A percentile compares a stretch with the other conserved stretches of the same genome.
These are phyloP conservation scores for Terfezia claveryi DNA, from an alignment of 495 filamentous ascomycete genomes.

Conservation along the genomic window DNA sequence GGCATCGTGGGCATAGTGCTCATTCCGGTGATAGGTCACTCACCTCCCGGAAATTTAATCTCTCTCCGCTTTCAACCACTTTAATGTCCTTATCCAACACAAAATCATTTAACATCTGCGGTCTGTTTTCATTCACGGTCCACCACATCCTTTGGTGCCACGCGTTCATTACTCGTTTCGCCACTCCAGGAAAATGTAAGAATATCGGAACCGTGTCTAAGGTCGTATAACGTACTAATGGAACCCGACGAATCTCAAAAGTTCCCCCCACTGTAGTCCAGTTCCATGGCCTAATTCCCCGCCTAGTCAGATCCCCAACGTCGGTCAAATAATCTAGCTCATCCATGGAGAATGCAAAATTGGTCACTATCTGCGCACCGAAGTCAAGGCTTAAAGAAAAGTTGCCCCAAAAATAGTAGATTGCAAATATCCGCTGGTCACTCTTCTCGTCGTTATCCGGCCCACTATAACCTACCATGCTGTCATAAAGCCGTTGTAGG, in stretches of 20 bases:
- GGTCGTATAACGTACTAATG: not conserved
- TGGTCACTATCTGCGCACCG: not conserved
- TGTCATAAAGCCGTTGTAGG: not conserved
- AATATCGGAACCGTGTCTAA: not conserved
- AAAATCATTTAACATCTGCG: no score
- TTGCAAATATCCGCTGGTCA: not conserved
- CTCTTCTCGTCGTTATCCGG: not conserved
- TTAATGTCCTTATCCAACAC: no score
- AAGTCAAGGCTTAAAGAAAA: not conserved
- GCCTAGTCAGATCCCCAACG: not conserved
- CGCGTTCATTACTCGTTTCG: not conserved
- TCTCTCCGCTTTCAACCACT: no score
- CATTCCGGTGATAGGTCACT: no score
- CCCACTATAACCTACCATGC: not conserved
- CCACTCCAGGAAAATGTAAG: not conserved
- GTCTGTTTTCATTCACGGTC: not conserved
- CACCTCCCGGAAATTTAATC: no score
- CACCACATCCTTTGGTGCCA: not conserved
- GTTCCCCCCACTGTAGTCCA: not conserved
- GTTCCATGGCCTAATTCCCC: not conserved
- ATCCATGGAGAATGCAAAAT: not conserved
- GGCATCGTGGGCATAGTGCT: no score
- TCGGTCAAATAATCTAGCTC: not conserved
- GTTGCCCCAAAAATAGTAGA: not conserved
- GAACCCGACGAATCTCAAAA: not conserved